These are phyloP conservation scores for Penicillium daleae DNA, from an alignment of 495 filamentous ascomycete genomes.

Conservation along the genomic window DNA sequence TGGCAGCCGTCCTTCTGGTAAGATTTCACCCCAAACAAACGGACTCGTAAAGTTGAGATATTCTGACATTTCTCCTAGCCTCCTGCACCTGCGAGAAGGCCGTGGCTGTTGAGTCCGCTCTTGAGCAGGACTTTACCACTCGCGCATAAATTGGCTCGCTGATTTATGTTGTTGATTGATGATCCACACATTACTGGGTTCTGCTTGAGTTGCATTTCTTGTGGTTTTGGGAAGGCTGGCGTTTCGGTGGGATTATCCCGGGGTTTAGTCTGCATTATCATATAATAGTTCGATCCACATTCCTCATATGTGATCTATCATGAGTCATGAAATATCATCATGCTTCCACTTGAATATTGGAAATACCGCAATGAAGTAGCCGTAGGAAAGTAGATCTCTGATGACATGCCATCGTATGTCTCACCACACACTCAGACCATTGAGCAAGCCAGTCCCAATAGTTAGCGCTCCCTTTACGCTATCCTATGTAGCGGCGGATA, in stretches of 20 bases:
- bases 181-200: background rate
- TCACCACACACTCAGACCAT: no score
- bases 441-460: no score
- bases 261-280: background rate
- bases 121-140: slow-evolving; percentile 83
- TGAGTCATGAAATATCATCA: background rate
- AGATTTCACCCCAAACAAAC: slow-evolving; percentile 28
- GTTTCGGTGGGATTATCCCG: slow-evolving; percentile 7
- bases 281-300: background rate
- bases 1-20: slow-evolving; percentile 72
- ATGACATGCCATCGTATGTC: no score
- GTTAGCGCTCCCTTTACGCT: no score
- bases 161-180: background rate
- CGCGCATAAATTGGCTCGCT: slow-evolving; percentile 24
- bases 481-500: no score
- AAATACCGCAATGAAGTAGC: background rate
- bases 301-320: background rate
- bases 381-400: background rate
- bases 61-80: slow-evolving; percentile 44
- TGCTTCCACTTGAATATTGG: background rate
- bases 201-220: slow-evolving; percentile 16
- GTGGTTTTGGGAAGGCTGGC: slow-evolving; percentile 13
- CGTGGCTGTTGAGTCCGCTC: slow-evolving; percentile 49
- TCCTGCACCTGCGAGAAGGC: slow-evolving; percentile 86
- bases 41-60: background rate